Base-by-base conservation (phyloP, 352 stramenopile genomes). In the Globisporangium yorkense region DNA sequence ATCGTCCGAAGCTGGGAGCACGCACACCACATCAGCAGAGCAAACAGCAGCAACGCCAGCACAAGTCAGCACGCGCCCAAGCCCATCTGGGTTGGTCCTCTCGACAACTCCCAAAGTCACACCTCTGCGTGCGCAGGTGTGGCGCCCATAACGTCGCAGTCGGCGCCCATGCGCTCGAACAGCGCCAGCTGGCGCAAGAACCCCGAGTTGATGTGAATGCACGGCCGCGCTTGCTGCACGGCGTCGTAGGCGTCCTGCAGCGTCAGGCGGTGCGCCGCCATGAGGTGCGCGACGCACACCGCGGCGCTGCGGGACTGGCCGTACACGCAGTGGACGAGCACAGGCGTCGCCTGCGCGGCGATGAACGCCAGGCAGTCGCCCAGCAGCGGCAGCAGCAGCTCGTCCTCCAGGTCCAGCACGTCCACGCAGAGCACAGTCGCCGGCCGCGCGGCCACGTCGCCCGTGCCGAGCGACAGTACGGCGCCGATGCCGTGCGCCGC, bases 301-400 rank as follows among this genome's bases (percentile, higher is more conserved):
- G 80, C 61, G 39, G 80, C 83, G 44, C 80, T 91, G 47, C 84
- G 77, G 9, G 80, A 91, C 59, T 94, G 84, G 21, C 84, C 84
- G 53, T 91, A 89, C 4, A 87, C 81, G 44, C 84, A 94, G 48
- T 94, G 82, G 47, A 94, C 84, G 31, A 92, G 67, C 51, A 72
- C 75, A 0, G 54, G 43, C 12, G 18, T 27, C 8, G 51, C 15
- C 4, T 52, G 48, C 8, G 21, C 29, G 13, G 52, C 51, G 13
- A 74, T 35, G 46, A 74, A 74, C 20, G 41, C 21, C 21, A 71
- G 64, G 55, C 82, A 89, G 40, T 70, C 52, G 2, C 70, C 48
- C n/a, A 92, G 82, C 54, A 90, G 72, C 20, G 66, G 58, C n/a
- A 92, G 54, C 20, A 92, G 54, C 16, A 90, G 62, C 59, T 88